Conservation (phyloP, 495 filamentous ascomycete species). For the Penicillium samsonianum region DNA sequence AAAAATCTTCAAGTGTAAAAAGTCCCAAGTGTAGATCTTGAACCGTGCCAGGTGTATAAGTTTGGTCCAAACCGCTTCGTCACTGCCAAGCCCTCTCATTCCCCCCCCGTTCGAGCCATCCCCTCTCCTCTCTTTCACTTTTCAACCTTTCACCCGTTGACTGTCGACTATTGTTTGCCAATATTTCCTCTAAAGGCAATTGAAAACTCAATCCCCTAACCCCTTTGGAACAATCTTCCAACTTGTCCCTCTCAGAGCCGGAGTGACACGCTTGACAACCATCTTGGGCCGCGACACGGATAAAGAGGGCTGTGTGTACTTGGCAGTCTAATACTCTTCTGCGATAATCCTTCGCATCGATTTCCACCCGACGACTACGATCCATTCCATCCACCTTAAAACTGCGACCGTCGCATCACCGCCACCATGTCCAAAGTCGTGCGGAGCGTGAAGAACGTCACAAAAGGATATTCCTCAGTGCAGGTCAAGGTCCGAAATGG, state of each 20-base stretch:
- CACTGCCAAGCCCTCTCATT: conserved; percentile 32
- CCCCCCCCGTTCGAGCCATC: conserved; percentile 35
- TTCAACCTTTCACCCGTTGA: conserved; percentile 10
- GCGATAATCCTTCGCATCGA: conserved; percentile 15
- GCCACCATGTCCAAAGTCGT: conserved; percentile 91
- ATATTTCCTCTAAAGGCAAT: conserved; percentile 6
- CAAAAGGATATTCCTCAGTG: conserved; percentile 95
- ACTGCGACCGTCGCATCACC: conserved; percentile 22
- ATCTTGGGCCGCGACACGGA: conserved; percentile 27
- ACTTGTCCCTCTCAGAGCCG: conserved; percentile 6
- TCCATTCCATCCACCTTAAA: conserved; percentile 3
- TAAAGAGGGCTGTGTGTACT: conserved; percentile 28
- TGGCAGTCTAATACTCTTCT: conserved; percentile 21
- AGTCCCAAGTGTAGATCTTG: conserved; percentile 6
- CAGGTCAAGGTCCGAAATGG: conserved; percentile 99
- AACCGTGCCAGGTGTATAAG: not conserved
- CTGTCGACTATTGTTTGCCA: conserved; percentile 2
- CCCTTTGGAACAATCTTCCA: not conserved
- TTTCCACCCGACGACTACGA: conserved; percentile 10
- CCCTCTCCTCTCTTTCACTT: conserved; percentile 21
- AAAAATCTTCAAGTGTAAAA: not conserved
- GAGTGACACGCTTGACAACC: conserved; percentile 16
- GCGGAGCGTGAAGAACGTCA: conserved; percentile 98
- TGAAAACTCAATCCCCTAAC: conserved; percentile 9
- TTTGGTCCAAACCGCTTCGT: conserved; percentile 26